Conservation (phyloP, 768 basidiomycete genomes). For the Leccinum boreale region DNA sequence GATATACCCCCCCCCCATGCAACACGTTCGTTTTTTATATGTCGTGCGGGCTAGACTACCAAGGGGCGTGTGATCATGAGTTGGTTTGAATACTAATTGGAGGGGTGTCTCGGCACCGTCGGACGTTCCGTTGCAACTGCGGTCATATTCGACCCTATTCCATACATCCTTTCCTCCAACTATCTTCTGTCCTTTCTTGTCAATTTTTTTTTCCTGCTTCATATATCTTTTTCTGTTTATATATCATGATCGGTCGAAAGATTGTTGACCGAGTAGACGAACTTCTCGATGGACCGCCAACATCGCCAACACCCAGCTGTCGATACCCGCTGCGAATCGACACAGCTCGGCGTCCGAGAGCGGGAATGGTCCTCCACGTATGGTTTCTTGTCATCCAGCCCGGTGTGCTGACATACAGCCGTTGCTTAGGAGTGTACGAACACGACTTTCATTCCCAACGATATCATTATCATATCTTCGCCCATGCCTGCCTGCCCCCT, state of each 20-base stretch:
- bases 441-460: slow-evolving; percentile 5
- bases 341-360: slow-evolving; percentile 2
- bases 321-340: slow-evolving; percentile 16
- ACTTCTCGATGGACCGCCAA: slow-evolving; percentile 11
- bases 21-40: slow-evolving; percentile 4
- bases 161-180: slow-evolving; percentile 10
- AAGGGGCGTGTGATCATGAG: neutral
- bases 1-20: slow-evolving; percentile 2
- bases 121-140: neutral
- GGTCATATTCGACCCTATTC: neutral
- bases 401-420: neutral
- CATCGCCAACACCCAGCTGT: neutral
- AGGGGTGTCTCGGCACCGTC: neutral
- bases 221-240: slow-evolving; percentile 9
- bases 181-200: slow-evolving; percentile 19
- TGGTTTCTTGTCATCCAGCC: neutral
- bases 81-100: neutral
- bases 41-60: neutral
- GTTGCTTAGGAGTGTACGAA: slow-evolving; percentile 23
- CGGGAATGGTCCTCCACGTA: slow-evolving; percentile 12
- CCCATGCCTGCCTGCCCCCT: slow-evolving; percentile 1
- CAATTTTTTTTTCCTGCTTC: slow-evolving; percentile 7
- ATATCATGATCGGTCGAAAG: slow-evolving; percentile 24
- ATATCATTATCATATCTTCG: neutral
- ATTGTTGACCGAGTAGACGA: slow-evolving; percentile 26